These are phyloP conservation scores for Scopulariopsis brevicaulis DNA, from an alignment of 2,329 filamentous ascomycete genomes.

Conservation along the genomic window DNA sequence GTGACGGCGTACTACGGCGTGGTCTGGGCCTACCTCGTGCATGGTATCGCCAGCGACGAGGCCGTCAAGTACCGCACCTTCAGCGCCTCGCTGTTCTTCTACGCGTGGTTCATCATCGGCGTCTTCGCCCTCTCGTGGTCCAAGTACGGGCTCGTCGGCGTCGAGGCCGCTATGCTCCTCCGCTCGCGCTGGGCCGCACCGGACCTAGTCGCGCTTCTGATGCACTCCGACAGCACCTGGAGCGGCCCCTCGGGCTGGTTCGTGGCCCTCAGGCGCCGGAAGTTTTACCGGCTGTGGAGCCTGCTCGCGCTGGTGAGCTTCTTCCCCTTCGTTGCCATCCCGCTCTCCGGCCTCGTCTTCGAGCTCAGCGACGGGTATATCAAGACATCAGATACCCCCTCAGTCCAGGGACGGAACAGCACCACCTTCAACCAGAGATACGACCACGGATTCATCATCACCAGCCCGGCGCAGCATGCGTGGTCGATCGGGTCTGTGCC, in stretches of 20 bases:
- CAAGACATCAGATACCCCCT: background rate
- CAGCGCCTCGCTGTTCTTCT: conserved; percentile 6
- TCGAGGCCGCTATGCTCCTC: conserved; percentile 9
- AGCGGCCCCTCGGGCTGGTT: conserved; percentile 8
- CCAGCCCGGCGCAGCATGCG: background rate
- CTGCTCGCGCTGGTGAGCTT: conserved; percentile 6
- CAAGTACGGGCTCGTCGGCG: conserved; percentile 7
- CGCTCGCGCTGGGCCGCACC: conserved; percentile 1
- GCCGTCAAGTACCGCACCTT: conserved; percentile 6
- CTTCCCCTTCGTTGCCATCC: conserved; percentile 8
- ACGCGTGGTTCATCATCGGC: conserved; percentile 10
- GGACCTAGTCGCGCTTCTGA: conserved; percentile 4
- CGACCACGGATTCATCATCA: background rate
- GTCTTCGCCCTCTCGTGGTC: conserved; percentile 10
- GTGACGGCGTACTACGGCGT: conserved; percentile 5
- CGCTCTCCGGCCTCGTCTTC: conserved; percentile 8
- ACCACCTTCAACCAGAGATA: background rate
- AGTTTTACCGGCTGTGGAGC: conserved; percentile 5
- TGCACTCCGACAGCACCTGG: conserved; percentile 7
- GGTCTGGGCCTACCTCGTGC: conserved; percentile 4
- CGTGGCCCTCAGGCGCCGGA: background rate
- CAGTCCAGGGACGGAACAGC: conserved; percentile 5
- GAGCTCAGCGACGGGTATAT: conserved; percentile 9
- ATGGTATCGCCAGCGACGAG: background rate
- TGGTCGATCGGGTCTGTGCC: conserved; percentile 5